Percentiles rank a stretch among this genome's conserved stretches.
These are phyloP conservation scores for Pythium monospermum DNA, from an alignment of 352 stramenopile genomes.

Conservation along the genomic window DNA sequence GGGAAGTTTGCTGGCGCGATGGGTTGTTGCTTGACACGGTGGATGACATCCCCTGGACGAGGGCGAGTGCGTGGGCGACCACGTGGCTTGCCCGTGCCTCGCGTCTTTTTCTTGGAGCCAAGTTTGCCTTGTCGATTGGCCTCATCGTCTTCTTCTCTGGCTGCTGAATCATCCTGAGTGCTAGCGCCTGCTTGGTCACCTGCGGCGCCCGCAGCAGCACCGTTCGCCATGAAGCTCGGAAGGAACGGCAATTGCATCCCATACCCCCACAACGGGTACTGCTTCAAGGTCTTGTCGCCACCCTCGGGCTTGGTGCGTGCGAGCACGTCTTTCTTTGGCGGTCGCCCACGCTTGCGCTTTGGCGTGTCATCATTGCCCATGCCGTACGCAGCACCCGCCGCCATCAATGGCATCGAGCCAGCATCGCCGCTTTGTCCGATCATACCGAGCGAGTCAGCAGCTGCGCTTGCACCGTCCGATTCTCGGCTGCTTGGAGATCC, in stretches of 20 bases:
- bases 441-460: constrained; percentile 13
- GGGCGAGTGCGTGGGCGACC: constrained; percentile 66
- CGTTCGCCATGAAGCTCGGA: constrained; percentile 36
- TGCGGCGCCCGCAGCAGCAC: constrained; percentile 23
- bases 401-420: constrained; percentile 27
- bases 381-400: constrained; percentile 21
- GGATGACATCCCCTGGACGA: constrained; percentile 70
- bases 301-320: constrained; percentile 38
- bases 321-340: constrained; percentile 61
- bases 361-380: constrained; percentile 45
- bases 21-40: constrained; percentile 56
- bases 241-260: constrained; percentile 50
- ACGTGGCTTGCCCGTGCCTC: constrained; percentile 63
- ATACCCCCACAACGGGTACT: constrained; percentile 61
- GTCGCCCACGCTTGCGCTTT: constrained; percentile 65
- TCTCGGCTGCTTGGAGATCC: constrained; percentile 9
- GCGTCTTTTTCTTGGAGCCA: constrained; percentile 68
- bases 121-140: constrained; percentile 27
- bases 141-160: constrained; percentile 26
- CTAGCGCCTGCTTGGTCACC: constrained; percentile 17
- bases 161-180: constrained; percentile 20
- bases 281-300: constrained; percentile 50
- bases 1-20: constrained; percentile 75
- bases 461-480: neutral
- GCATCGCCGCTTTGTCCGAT: constrained; percentile 9